Evolutionary conservation across 345 rosid genomes (phyloP).

Genomic region (Acer campestre): DNA sequence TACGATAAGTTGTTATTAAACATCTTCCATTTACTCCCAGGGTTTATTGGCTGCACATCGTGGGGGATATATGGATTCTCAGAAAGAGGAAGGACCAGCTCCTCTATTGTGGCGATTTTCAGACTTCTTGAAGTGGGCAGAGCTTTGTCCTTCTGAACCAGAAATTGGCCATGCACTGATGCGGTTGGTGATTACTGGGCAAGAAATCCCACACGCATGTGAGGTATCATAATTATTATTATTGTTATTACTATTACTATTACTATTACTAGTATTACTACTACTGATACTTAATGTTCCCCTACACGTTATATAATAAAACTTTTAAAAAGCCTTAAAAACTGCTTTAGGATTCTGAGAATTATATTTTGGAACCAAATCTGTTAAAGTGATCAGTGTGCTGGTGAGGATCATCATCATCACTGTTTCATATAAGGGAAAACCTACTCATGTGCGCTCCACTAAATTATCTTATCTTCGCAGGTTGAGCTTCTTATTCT

Average conservation of each 20-base stretch:
- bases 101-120: slow-evolving; percentile 96
- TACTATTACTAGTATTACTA: background rate
- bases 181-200: slow-evolving; percentile 98
- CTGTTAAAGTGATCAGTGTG: background rate
- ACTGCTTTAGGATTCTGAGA: background rate
- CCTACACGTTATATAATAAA: background rate
- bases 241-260: background rate
- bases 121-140: slow-evolving; percentile 96
- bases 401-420: background rate
- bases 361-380: background rate
- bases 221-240: slow-evolving; percentile 56
- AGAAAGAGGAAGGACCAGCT: slow-evolving; percentile 97
- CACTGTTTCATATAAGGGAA: background rate
- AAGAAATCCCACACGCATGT: slow-evolving; percentile 97
- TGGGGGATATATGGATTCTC: slow-evolving; percentile 96
- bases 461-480: slow-evolving; percentile 17
- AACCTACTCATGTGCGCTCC: background rate
- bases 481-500: slow-evolving; percentile 99
- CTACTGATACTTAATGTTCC: slow-evolving; percentile 7
- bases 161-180: slow-evolving; percentile 97
- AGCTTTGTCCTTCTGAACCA: slow-evolving; percentile 96
- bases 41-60: slow-evolving; percentile 98
- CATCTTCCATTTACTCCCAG: slow-evolving; percentile 41
- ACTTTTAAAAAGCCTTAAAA: background rate
- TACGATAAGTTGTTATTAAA: slow-evolving; percentile 5